A percentile compares a stretch with the other conserved stretches of the same genome.
These are phyloP conservation scores for Coniochaeta hoffmannii DNA, from an alignment of 2,329 filamentous ascomycete genomes.

Conservation along the genomic window DNA sequence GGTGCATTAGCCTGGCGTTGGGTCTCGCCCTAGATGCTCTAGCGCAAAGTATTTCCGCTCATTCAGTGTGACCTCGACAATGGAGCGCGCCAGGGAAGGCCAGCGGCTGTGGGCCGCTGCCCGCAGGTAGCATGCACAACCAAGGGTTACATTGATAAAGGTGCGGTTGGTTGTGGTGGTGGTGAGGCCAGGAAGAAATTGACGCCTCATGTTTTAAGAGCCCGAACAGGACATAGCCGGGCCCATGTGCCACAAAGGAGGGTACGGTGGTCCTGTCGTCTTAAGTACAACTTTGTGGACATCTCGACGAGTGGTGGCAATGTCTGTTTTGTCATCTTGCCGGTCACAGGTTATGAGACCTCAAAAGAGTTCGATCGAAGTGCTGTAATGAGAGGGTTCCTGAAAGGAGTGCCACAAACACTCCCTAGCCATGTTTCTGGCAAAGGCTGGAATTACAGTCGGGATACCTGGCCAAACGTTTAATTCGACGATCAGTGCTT, in stretches of 20 bases:
- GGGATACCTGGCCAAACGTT: background rate
- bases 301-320: background rate
- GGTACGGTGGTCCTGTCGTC: background rate
- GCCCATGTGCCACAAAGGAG: background rate
- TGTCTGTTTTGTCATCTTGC: background rate
- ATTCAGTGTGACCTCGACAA: background rate
- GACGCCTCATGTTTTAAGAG: slow-evolving; percentile 1
- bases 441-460: background rate
- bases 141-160: background rate
- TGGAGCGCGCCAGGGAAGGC: background rate
- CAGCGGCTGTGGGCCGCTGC: slow-evolving; percentile 3
- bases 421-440: background rate
- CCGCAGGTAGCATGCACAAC: background rate
- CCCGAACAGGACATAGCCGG: background rate
- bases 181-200: background rate
- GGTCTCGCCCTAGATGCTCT: background rate
- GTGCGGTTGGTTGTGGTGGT: background rate
- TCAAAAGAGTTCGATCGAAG: background rate
- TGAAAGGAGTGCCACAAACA: background rate
- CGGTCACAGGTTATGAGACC: background rate
- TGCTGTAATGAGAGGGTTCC: background rate
- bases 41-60: background rate
- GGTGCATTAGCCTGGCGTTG: background rate
- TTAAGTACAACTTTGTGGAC: background rate
- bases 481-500: background rate